Base-by-base conservation (phyloP, 1,139 yeast species). In the Blastobotrys petasosporus region DNA sequence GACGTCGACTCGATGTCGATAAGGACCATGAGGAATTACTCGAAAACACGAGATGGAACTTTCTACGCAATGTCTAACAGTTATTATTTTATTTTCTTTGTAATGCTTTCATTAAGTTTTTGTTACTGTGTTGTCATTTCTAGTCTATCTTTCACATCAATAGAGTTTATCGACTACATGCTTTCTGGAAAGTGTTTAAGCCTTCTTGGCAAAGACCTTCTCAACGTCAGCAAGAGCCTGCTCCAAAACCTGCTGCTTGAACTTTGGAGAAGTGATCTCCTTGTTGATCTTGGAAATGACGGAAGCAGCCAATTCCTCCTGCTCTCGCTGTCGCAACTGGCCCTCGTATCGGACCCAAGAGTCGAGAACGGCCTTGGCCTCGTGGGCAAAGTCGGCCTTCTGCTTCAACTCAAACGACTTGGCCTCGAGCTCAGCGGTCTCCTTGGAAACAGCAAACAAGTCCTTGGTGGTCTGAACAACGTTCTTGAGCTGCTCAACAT, bases 261-360 rank as follows among this genome's bases (percentile, higher is more conserved):
- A 88, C 75, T 85, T 85, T 55, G 95, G 82, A 73, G 84, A 82
- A 61, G 76, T 74, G 61, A 92, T 71, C 72, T 88, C 94, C 71
- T 82, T 74, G 75, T 85, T 80, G 61, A 92, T 94, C 77, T 87
- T 88, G 51, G 87, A 75, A 65, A 88, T 84, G 58, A 92, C 95
- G 50, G 90, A 68, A 67, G 84, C 75, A 46, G 94, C 82, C 64
- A 92, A 80, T 71, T 87, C 95, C 69, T 82, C 80, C 77, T 92
- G 98, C 77, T 92, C 96, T 65, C 83, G 74, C 77, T 87, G 95
- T 76, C 97, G 92, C 62, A 90, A 94, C 67, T 87, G 90, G 59
- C 87, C 84, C 77, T 92, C 98, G 71, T 85, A 87, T 81, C 97
- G 87, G 61, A 88, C 97, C 98, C 98, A 92, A 32, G 97, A 87